phyloP scores from a whole-genome alignment of 306 rosid genomes.

The Cicer yamashitae region DNA sequence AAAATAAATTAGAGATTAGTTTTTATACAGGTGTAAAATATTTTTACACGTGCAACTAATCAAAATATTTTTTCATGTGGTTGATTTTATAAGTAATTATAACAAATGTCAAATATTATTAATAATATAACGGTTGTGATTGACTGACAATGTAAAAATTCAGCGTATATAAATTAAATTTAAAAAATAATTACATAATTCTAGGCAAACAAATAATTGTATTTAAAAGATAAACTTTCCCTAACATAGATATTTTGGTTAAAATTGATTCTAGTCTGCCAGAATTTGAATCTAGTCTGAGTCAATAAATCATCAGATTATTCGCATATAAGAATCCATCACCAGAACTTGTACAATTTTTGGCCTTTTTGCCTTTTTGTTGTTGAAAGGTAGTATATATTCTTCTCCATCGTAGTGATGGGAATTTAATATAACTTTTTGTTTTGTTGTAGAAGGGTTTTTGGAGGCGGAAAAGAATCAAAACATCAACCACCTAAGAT shows the following conservation, averaged over 20 bases:
- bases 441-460: not conserved
- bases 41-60: too few relatives aligned
- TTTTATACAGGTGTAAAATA: too few relatives aligned
- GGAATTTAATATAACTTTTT: not conserved
- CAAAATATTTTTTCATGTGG: too few relatives aligned
- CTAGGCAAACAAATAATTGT: too few relatives aligned
- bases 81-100: too few relatives aligned
- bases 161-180: too few relatives aligned
- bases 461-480: not conserved
- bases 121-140: too few relatives aligned
- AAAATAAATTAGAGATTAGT: too few relatives aligned
- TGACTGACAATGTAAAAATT: too few relatives aligned
- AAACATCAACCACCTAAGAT: not conserved
- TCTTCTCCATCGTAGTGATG: not conserved
- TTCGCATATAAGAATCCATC: not conserved
- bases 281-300: not conserved
- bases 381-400: constrained; percentile 24
- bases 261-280: constrained; percentile 20
- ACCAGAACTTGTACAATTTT: constrained; percentile 18
- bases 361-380: not conserved
- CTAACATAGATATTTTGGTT: constrained; percentile 39
- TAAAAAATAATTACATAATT: too few relatives aligned
- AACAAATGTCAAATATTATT: too few relatives aligned
- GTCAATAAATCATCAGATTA: constrained; percentile 4
- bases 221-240: too few relatives aligned